Base-by-base conservation (phyloP, 768 basidiomycete genomes). In the Podaxis sp. region DNA sequence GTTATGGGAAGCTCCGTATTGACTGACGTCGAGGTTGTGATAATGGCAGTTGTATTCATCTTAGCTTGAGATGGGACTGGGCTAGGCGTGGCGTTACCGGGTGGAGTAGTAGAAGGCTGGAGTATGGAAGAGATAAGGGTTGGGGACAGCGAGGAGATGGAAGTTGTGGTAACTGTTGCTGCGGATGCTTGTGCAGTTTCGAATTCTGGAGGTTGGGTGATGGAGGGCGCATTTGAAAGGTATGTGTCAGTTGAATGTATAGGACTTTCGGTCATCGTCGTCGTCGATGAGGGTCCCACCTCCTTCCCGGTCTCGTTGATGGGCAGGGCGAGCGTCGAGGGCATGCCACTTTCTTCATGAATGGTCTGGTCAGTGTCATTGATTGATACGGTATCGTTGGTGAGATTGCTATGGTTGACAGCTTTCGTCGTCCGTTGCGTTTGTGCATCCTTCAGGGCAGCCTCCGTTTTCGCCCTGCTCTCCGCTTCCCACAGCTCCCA, bases 401-500 rank as follows among this genome's bases (percentile, higher is more conserved):
- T 39, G 11, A n/a, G 4, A 12, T 49, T 46, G 44, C 13, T 57
- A 24, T 24, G 46, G 15, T 56, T 39, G 7, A 53, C 33, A 2
- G 26, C 11, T 19, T 57, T 48, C 15, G 15, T 22, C 24, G 61
- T 42, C 42, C 19, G 59, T 12, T 30, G 28, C 6, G 69, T 60
- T 39, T 65, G 63, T n/a, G 64, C 59, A 24, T 67, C 72, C 51
- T 80, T 79, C 11, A 69, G 70, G 4, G 72, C 54, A 24, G 77
- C 78, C 19, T 76, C 79, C 38, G 73, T 70, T 59, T 82, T 82
- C 0, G 79, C 79, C 42, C 73, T 79, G 66, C 89, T 89, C 70
- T 91, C 89, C 3, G 79, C 82, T 67, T 90, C 86, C 91, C 92
- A 94, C 5, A 80, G 79, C 54, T 93, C 92, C 90, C 93, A 92